Evolutionary conservation across 441 rosid species (phyloP).

Genomic region (Pelargonium australe): DNA sequence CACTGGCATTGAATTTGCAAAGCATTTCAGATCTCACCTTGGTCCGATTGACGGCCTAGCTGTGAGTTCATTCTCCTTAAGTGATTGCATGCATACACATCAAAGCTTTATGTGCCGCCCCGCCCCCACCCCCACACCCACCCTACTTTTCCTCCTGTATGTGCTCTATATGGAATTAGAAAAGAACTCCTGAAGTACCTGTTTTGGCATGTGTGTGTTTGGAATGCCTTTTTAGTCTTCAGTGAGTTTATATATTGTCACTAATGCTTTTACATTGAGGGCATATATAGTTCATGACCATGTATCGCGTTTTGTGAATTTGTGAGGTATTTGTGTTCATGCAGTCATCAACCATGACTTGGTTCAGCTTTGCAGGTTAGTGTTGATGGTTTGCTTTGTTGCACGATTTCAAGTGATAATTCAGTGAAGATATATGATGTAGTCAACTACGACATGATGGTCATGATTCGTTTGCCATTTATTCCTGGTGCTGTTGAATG

Average conservation of each 20-base stretch:
- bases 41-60: not conserved
- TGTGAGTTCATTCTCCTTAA: not conserved
- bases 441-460: conserved; percentile 96
- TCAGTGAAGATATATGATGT: conserved; percentile 92
- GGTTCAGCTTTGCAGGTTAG: conserved; percentile 87
- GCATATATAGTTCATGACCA: not conserved
- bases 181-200: too few species aligned
- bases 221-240: too few species aligned
- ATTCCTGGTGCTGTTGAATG: conserved; percentile 79
- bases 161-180: too few species aligned
- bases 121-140: too few species aligned
- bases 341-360: conserved; percentile 49
- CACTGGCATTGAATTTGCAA: not conserved
- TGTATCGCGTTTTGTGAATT: too few species aligned
- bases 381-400: conserved; percentile 86
- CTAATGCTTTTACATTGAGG: too few species aligned
- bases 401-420: conserved; percentile 75
- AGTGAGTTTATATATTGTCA: not conserved
- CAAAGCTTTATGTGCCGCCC: not conserved
- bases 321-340: conserved; percentile 15
- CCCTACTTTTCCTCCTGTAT: too few species aligned
- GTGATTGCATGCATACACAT: too few species aligned
- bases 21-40: conserved; percentile 1
- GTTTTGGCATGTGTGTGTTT: not conserved
- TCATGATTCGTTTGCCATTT: conserved; percentile 74